A percentile compares a stretch with the other conserved stretches of the same genome.
Conservation (phyloP, 1,139 yeast species). For the Candida tropicalis region DNA sequence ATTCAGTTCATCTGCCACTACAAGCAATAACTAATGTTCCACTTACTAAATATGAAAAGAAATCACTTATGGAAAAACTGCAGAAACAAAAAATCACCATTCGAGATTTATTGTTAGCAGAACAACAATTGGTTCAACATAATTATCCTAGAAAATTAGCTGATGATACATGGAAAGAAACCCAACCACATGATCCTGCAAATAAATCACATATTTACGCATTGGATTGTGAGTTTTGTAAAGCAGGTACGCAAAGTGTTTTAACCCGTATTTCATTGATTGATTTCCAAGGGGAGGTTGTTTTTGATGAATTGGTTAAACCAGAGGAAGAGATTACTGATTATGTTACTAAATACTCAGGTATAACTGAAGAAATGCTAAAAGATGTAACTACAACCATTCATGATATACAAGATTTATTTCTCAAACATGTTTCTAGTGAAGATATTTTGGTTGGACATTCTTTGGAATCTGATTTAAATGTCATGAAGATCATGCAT, state of each 20-base stretch:
- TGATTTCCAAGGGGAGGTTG: constrained; percentile 58
- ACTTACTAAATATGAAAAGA: constrained; percentile 56
- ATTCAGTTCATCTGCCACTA: constrained; percentile 55
- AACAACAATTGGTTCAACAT: constrained; percentile 47
- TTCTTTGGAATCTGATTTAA: constrained; percentile 69
- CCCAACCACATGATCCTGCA: constrained; percentile 48
- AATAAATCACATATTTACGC: constrained; percentile 62
- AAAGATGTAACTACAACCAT: constrained; percentile 64
- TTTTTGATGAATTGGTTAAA: constrained; percentile 74
- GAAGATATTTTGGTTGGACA: constrained; percentile 71
- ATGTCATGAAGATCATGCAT: constrained; percentile 61
- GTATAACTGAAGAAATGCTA: constrained; percentile 75
- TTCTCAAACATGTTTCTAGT: constrained; percentile 44
- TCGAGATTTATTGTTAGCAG: constrained; percentile 53
- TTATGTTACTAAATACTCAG: constrained; percentile 82
- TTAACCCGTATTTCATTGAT: constrained; percentile 78
- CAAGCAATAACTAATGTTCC: constrained; percentile 59
- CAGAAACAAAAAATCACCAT: constrained; percentile 48
- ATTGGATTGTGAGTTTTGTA: constrained; percentile 93
- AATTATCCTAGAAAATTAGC: constrained; percentile 53
- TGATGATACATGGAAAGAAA: constrained; percentile 57
- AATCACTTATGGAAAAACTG: constrained; percentile 32
- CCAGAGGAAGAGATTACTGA: constrained; percentile 76
- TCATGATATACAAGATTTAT: constrained; percentile 62
- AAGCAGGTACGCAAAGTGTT: constrained; percentile 60